phyloP scores from a whole-genome alignment of 805 yeast genomes.

The Lachancea fermentati region DNA sequence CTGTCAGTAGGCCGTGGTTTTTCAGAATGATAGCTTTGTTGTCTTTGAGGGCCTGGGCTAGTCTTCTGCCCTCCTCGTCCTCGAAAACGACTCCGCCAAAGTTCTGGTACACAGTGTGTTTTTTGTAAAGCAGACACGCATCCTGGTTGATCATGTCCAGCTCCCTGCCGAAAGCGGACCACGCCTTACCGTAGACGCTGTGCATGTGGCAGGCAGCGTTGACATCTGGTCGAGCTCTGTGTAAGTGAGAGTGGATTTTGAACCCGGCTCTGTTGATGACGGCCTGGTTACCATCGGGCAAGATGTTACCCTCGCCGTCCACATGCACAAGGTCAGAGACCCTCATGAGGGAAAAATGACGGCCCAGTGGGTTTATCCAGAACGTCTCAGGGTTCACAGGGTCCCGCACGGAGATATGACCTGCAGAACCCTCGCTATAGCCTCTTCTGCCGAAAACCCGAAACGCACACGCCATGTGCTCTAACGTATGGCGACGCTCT shows the following conservation, averaged over 20 bases:
- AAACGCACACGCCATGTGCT: constrained; percentile 84
- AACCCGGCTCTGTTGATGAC: constrained; percentile 64
- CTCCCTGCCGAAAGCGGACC: constrained; percentile 54
- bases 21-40: constrained; percentile 54
- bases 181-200: constrained; percentile 57
- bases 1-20: constrained; percentile 67
- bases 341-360: constrained; percentile 58
- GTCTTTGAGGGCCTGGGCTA: constrained; percentile 55
- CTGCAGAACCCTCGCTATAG: constrained; percentile 73
- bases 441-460: constrained; percentile 77
- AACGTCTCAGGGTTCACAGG: constrained; percentile 76
- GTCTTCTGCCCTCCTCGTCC: constrained; percentile 50
- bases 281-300: constrained; percentile 43
- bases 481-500: constrained; percentile 25
- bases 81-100: constrained; percentile 77
- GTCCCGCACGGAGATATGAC: constrained; percentile 81
- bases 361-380: constrained; percentile 88
- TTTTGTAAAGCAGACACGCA: constrained; percentile 57
- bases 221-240: constrained; percentile 59
- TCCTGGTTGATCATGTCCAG: constrained; percentile 78
- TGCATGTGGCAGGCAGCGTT: constrained; percentile 68
- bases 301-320: constrained; percentile 46
- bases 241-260: constrained; percentile 59
- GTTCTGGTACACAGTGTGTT: constrained; percentile 57
- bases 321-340: constrained; percentile 60